These are phyloP conservation scores for Tarenaya hassleriana DNA, from an alignment of 345 rosid genomes.

Conservation along the genomic window DNA sequence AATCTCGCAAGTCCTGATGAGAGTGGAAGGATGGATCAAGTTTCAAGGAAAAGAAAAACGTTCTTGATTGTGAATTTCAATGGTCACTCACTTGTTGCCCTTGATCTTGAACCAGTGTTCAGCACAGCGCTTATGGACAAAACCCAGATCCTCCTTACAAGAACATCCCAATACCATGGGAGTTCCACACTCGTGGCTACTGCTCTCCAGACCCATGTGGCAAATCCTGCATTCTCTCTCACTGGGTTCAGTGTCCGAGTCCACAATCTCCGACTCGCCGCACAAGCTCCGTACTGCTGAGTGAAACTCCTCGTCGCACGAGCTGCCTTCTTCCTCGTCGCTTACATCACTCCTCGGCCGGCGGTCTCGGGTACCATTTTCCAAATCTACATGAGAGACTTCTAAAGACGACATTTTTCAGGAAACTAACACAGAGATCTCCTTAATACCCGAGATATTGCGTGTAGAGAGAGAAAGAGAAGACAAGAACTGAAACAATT, in stretches of 20 bases:
- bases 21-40: too few relatives aligned
- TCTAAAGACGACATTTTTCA: conserved; percentile 24
- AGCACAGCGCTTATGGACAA: conserved; percentile 92
- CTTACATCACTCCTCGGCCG: conserved; percentile 25
- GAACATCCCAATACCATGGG: conserved; percentile 88
- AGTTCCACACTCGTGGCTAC: conserved; percentile 40
- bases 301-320: conserved; percentile 28
- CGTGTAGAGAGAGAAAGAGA: conserved; percentile 17
- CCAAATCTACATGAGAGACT: conserved; percentile 24
- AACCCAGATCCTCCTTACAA: conserved; percentile 90
- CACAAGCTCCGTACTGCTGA: conserved; percentile 33
- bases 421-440: too few relatives aligned
- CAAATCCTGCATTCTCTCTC: conserved; percentile 86
- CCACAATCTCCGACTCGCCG: conserved; percentile 29
- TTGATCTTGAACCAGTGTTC: conserved; percentile 97
- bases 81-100: conserved; percentile 69
- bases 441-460: too few relatives aligned
- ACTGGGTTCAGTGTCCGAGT: conserved; percentile 8
- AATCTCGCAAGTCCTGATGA: conserved; percentile 94
- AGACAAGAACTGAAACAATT: too few relatives aligned
- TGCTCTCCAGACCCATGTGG: conserved; percentile 83
- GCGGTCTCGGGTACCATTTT: conserved; percentile 18
- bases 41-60: not conserved
- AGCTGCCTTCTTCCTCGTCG: conserved; percentile 25
- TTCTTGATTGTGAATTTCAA: not conserved